Evolutionary conservation across 176 grass and related monocot genomes (phyloP).

Genomic region (Zizania latifolia): DNA sequence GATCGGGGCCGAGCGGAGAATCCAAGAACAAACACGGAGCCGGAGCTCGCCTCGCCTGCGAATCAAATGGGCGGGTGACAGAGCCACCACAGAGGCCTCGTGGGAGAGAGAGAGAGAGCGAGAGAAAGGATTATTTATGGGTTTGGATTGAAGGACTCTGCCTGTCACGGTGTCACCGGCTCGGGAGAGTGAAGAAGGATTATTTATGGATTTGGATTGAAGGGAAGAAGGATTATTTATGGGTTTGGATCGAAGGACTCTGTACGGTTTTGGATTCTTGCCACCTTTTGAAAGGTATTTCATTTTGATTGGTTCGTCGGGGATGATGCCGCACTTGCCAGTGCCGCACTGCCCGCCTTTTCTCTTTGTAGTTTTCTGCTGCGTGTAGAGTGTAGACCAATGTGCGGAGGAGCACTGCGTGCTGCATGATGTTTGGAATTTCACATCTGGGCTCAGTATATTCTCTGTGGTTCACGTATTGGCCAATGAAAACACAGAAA

Average conservation of each 20-base stretch:
- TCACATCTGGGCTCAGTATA: no score
- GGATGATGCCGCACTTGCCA: background rate
- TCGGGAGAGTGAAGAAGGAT: background rate
- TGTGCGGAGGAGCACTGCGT: no score
- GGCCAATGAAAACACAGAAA: no score
- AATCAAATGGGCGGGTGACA: constrained; percentile 23
- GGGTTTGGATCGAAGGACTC: no score
- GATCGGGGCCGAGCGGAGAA: background rate
- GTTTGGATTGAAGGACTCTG: constrained; percentile 22
- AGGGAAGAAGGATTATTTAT: no score
- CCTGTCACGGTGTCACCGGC: no score
- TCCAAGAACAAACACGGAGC: background rate
- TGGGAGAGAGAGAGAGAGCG: background rate
- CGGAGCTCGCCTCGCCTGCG: constrained; percentile 32
- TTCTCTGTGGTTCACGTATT: no score
- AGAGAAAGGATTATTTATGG: constrained; percentile 47
- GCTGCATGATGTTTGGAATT: no score
- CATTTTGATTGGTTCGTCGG: background rate
- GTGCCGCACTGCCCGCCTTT: background rate
- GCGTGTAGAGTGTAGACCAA: background rate
- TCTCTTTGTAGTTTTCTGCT: background rate
- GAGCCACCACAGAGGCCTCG: background rate
- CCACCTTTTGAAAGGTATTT: background rate
- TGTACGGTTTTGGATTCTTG: background rate
- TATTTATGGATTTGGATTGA: no score